Percentiles rank a stretch among this genome's conserved stretches.
Evolutionary conservation across 2,329 filamentous ascomycete species (phyloP).

Genomic region (Pseudogymnoascus sp.): DNA sequence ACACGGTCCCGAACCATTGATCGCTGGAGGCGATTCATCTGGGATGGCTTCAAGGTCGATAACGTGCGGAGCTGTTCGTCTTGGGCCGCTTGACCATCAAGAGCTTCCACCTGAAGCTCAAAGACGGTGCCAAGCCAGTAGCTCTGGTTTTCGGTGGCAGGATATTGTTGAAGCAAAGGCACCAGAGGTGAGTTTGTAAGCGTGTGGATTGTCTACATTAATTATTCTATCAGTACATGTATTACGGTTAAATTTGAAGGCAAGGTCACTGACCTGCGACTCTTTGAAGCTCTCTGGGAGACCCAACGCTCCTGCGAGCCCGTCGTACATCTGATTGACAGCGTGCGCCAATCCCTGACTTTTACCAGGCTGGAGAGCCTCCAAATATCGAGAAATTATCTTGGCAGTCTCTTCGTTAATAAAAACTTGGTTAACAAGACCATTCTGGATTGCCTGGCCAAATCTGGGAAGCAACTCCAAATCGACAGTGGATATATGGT

Average conservation of each 20-base stretch:
- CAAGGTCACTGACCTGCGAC: constrained; percentile 37
- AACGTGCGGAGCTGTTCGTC: constrained; percentile 34
- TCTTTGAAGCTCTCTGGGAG: constrained; percentile 28
- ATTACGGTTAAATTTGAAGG: constrained; percentile 21
- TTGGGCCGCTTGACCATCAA: constrained; percentile 35
- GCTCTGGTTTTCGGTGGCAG: constrained; percentile 25
- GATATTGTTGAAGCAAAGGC: constrained; percentile 35
- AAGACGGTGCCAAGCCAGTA: constrained; percentile 45
- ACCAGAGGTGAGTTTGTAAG: constrained; percentile 49
- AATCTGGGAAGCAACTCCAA: constrained; percentile 25
- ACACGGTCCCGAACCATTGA: constrained; percentile 47
- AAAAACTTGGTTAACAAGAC: not conserved
- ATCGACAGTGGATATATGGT: constrained; percentile 28
- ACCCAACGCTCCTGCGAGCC: constrained; percentile 20
- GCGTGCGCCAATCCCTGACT: constrained; percentile 21
- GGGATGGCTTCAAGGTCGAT: constrained; percentile 40
- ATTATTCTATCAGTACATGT: constrained; percentile 29
- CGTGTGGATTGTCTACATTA: constrained; percentile 46
- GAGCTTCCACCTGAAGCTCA: constrained; percentile 41
- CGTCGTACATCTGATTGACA: constrained; percentile 21
- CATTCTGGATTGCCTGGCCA: constrained; percentile 15
- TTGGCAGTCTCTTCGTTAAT: constrained; percentile 5
- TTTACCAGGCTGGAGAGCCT: constrained; percentile 21
- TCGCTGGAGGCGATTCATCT: constrained; percentile 51
- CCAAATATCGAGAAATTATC: constrained; percentile 18